Evolutionary conservation across 805 yeast genomes (phyloP).

Genomic region (Ogataea chonburiensis): DNA sequence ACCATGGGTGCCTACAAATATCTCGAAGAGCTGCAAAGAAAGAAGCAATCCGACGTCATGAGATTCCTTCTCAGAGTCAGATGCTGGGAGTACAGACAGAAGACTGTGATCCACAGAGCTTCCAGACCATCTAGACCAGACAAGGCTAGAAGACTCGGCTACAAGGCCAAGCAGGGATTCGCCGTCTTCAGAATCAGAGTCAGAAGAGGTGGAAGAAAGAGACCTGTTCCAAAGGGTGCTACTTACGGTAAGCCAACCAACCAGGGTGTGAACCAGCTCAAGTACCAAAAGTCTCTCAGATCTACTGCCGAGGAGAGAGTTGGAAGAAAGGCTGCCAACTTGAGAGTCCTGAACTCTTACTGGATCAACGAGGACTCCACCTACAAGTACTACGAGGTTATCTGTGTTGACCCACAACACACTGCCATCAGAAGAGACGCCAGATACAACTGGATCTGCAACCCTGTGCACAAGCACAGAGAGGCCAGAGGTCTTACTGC

Average conservation of each 20-base stretch:
- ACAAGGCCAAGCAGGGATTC: constrained; percentile 99
- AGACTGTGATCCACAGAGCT: constrained; percentile 98
- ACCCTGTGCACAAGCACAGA: constrained; percentile 99
- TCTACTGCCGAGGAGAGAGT: constrained; percentile 99
- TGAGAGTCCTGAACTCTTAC: constrained; percentile 99
- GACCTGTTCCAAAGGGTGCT: constrained; percentile 99
- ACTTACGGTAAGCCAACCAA: constrained; percentile 99
- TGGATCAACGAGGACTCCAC: constrained; percentile 99
- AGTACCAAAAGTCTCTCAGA: constrained; percentile 98
- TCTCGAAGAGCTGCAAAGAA: constrained; percentile 98
- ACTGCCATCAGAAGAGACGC: constrained; percentile 98
- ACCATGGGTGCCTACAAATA: constrained; percentile 99
- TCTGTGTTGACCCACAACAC: constrained; percentile 96
- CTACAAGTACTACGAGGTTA: constrained; percentile 98
- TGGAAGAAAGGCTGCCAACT: constrained; percentile 97
- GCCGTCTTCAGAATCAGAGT: constrained; percentile 98
- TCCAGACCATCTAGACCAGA: constrained; percentile 99
- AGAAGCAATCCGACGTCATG: constrained; percentile 99
- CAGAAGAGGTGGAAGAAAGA: constrained; percentile 99
- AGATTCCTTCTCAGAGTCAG: constrained; percentile 99
- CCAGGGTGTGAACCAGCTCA: constrained; percentile 99
- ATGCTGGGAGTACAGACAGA: constrained; percentile 99
- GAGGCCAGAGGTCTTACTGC: constrained; percentile 99
- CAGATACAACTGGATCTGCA: constrained; percentile 98
- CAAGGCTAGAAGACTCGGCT: constrained; percentile 99